Base-by-base conservation (phyloP, 164 flowering plant genomes). In the grape (Vitis vinifera) region DNA sequence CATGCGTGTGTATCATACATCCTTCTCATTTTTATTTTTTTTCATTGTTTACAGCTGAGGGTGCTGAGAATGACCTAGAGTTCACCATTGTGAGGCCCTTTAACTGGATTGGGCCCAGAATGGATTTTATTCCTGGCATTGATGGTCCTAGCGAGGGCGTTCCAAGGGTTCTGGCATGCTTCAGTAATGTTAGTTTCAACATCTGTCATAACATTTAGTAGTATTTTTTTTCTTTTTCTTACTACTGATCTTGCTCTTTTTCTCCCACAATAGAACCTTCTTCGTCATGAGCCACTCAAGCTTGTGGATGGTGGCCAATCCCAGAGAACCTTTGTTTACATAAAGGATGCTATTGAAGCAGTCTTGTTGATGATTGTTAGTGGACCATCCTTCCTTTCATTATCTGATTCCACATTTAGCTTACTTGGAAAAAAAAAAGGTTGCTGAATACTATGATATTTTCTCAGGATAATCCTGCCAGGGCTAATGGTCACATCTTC, bases 121-220 rank as follows among this genome's bases (percentile, higher is more conserved):
- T 89, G 94, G 97, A 91, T 67, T 91, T 91, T 80, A 91, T 91
- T 19, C 94, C 97, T 61, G 95, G 97, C 50, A 80, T 92, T 85
- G 97, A 92, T 77, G 95, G 97, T 69, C 97, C 97, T 57, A 87
- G 88, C 71, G 95, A 92, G 79, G 94, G 97, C 66, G 93, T 90
- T 65, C 97, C 97, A 15, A 79, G 97, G 72, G 97, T 92, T 77
- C 76, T 90, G 13, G 97, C 97, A 11, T 92, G 97, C 83, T 92
- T 92, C 69, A 92, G 97, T 76, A 92, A 92, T 79, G 97, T 90
- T 16, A 77, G 89, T 77, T 47, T 73, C 37, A 57, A 12, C 44
- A 49, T 48, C 27, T 52, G 15, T 14, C 29, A 5, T 63, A 31
- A 9, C 31, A 27, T 68, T 16, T 10, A 50, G 15, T n/a, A 31